phyloP scores from a whole-genome alignment of 2,329 filamentous ascomycete genomes.

The Cordyceps militaris region DNA sequence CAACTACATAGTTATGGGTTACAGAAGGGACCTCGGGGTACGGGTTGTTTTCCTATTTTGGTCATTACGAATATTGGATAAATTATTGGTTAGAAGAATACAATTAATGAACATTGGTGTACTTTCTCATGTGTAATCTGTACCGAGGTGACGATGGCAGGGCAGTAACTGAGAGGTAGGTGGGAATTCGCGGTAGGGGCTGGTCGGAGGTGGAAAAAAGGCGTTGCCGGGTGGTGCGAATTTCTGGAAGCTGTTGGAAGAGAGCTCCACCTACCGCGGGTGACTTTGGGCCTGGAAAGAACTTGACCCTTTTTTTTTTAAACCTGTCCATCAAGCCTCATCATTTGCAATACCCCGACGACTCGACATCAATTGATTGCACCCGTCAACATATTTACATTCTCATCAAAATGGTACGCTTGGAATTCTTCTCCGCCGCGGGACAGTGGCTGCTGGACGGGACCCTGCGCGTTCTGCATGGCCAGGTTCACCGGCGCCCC shows the following conservation, averaged over 20 bases:
- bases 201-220: slow-evolving; percentile 14
- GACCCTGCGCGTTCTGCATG: not conserved
- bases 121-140: not conserved
- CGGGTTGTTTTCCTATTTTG: not conserved
- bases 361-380: slow-evolving; percentile 15
- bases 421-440: not conserved
- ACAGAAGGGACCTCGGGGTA: slow-evolving; percentile 10
- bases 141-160: not conserved
- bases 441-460: not conserved
- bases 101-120: not conserved
- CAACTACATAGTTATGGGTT: slow-evolving; percentile 3
- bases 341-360: not conserved
- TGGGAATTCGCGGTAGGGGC: not conserved
- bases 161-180: not conserved
- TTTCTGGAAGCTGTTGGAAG: slow-evolving; percentile 19
- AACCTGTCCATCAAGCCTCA: not conserved
- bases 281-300: not conserved
- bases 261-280: slow-evolving; percentile 4
- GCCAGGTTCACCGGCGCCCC: not conserved
- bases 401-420: slow-evolving; percentile 16
- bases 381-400: not conserved
- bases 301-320: slow-evolving; percentile 9
- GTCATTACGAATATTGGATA: slow-evolving; percentile 10
- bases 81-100: slow-evolving; percentile 4
- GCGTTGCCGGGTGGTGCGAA: slow-evolving; percentile 12